Evolutionary conservation across 345 rosid species (phyloP).

Genomic region (Heritiera fomes): DNA sequence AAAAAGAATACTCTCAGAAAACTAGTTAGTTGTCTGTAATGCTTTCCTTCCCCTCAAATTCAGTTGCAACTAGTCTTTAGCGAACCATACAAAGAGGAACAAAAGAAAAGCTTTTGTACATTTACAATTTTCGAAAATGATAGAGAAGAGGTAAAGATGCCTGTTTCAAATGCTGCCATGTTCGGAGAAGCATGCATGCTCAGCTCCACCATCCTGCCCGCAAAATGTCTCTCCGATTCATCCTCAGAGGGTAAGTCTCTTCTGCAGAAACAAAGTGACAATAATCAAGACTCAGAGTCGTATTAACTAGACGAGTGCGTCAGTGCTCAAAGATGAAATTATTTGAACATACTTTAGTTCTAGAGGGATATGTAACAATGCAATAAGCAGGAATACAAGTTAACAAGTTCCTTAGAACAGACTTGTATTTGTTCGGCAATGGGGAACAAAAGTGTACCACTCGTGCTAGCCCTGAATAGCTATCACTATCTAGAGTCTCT

Average conservation of each 20-base stretch:
- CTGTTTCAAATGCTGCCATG: too few relatives aligned
- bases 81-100: background rate
- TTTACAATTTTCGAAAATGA: background rate
- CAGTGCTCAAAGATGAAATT: background rate
- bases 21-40: background rate
- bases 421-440: too few relatives aligned
- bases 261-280: background rate
- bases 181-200: too few relatives aligned
- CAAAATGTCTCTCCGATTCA: background rate
- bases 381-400: background rate
- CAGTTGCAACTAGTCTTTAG: background rate
- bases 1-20: background rate
- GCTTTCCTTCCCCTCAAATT: background rate
- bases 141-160: background rate
- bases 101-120: background rate
- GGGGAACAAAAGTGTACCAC: background rate
- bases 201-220: background rate
- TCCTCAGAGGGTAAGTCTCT: background rate
- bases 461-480: background rate
- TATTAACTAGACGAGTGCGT: background rate
- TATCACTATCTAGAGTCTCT: background rate
- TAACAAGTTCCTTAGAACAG: background rate
- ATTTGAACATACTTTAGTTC: background rate
- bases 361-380: background rate
- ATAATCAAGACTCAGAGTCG: background rate